Percentiles rank a stretch among this genome's conserved stretches.
phyloP scores from a whole-genome alignment of 345 rosid genomes.

The Abelmoschus esculentus region DNA sequence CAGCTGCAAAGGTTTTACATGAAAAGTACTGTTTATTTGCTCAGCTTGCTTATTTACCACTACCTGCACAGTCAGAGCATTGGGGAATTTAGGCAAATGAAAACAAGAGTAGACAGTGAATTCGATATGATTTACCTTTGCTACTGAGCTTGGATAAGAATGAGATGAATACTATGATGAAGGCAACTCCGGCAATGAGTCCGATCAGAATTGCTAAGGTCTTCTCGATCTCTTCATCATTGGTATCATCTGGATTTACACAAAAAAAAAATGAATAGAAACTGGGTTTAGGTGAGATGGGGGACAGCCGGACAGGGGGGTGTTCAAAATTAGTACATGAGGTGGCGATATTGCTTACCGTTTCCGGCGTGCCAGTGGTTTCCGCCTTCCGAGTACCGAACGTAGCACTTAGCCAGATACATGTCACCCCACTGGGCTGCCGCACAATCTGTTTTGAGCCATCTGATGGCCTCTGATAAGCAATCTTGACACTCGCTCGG shows the following conservation, averaged over 20 bases:
- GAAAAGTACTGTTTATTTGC: no score
- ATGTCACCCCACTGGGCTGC: constrained; percentile 60
- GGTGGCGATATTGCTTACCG: constrained; percentile 37
- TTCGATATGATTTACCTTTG: neutral
- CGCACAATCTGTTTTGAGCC: constrained; percentile 51
- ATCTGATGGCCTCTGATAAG: constrained; percentile 62
- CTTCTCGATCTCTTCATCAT: constrained; percentile 78
- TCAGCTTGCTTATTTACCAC: no score
- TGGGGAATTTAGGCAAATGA: no score
- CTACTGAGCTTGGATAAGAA: constrained; percentile 51
- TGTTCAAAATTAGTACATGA: constrained; percentile 19
- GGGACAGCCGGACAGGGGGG: no score
- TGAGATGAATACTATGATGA: constrained; percentile 62
- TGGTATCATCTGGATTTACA: constrained; percentile 20
- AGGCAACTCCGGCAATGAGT: constrained; percentile 69
- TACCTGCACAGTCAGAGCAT: no score
- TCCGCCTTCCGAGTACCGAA: constrained; percentile 49
- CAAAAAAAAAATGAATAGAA: no score
- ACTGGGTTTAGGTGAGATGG: no score
- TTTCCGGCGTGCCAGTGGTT: constrained; percentile 34
- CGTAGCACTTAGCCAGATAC: constrained; percentile 87
- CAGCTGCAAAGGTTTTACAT: no score
- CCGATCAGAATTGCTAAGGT: constrained; percentile 83
- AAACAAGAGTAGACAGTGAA: no score
- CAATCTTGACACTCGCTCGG: constrained; percentile 73